Percentiles rank a stretch among this genome's conserved stretches.
Conservation (phyloP, 192 early-diverging fungal species). For the Backusella mclennaniae region DNA sequence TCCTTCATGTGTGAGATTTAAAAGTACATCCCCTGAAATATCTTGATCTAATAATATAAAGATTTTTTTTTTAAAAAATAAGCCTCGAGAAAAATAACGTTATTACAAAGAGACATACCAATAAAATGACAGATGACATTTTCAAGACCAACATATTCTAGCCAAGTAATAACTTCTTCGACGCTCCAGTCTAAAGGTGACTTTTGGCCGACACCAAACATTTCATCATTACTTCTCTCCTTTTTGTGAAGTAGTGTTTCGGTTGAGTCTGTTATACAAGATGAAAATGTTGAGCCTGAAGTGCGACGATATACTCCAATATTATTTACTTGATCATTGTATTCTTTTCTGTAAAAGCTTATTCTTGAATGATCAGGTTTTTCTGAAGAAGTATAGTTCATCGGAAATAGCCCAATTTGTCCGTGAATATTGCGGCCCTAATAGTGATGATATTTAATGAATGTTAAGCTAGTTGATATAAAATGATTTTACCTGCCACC, state of each 20-base stretch:
- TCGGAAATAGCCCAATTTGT: slow-evolving; percentile 68
- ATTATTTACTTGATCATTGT: neutral
- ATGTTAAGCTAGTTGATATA: neutral
- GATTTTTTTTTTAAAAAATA: neutral
- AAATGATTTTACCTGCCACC: slow-evolving; percentile 64
- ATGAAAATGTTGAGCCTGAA: neutral
- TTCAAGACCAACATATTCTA: neutral
- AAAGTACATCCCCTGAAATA: slow-evolving; percentile 56
- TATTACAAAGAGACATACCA: neutral
- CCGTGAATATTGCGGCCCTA: slow-evolving; percentile 65
- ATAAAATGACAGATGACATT: neutral
- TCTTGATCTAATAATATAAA: slow-evolving; percentile 48
- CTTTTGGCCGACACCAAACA: neutral
- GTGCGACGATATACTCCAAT: neutral
- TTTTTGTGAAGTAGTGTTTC: neutral
- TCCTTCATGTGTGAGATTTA: slow-evolving; percentile 54
- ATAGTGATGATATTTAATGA: neutral
- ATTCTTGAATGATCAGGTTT: neutral
- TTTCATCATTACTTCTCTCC: neutral
- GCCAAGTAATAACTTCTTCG: neutral
- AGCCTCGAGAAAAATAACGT: neutral
- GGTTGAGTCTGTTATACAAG: neutral
- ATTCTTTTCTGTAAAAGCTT: neutral
- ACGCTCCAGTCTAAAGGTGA: neutral
- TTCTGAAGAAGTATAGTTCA: slow-evolving; percentile 53